Percentiles rank a stretch among this genome's conserved stretches.
phyloP scores from a whole-genome alignment of 106 monocot species.

The Agapanthus africanus region DNA sequence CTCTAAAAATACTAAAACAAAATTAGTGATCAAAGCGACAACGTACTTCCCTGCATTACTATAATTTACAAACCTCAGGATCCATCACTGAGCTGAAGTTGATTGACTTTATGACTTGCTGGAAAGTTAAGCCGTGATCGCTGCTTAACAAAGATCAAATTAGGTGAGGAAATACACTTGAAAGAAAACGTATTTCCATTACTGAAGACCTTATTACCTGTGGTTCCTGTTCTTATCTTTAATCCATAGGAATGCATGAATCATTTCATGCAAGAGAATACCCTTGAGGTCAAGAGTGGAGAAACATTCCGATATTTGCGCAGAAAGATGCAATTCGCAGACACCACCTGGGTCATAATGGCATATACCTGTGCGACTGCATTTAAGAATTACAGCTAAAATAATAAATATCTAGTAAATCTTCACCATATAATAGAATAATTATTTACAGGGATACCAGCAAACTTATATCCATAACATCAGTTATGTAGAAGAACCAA shows the following conservation, averaged over 20 bases:
- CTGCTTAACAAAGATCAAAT: conserved; percentile 12
- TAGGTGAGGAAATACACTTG: neutral
- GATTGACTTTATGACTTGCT: conserved; percentile 22
- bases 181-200: neutral
- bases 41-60: neutral
- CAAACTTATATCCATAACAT: neutral
- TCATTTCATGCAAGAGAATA: conserved; percentile 41
- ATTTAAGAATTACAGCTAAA: neutral
- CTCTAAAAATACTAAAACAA: conserved; percentile 26
- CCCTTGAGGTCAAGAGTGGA: conserved; percentile 31
- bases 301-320: conserved; percentile 15
- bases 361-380: conserved; percentile 39
- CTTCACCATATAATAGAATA: neutral
- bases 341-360: conserved; percentile 19
- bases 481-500: too few species aligned
- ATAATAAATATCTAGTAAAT: neutral
- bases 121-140: conserved; percentile 27
- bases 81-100: conserved; percentile 20
- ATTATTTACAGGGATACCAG: neutral
- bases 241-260: conserved; percentile 44
- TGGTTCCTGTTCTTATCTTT: conserved; percentile 19
- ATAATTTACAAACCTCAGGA: conserved; percentile 21
- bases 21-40: conserved; percentile 1
- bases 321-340: conserved; percentile 36
- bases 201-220: conserved; percentile 13